These are phyloP conservation scores for Rhizomucor pusillus DNA, from an alignment of 371 early-diverging fungal species.

Conservation along the genomic window DNA sequence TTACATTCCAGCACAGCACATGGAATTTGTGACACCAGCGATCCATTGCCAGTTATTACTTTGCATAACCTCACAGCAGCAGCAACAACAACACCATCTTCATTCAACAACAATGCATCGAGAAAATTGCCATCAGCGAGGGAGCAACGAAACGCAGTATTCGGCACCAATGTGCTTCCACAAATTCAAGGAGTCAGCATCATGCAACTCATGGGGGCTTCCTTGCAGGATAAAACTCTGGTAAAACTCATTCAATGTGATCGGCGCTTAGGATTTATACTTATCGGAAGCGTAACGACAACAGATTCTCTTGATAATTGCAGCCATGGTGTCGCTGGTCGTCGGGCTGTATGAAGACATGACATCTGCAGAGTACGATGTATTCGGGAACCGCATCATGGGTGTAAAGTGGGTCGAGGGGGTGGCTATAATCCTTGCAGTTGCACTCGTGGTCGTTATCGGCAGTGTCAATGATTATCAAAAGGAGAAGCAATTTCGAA, in stretches of 20 bases:
- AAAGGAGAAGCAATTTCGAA: constrained; percentile 84
- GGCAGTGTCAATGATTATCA: constrained; percentile 83
- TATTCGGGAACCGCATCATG: constrained; percentile 28
- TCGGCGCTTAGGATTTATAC: too few species aligned
- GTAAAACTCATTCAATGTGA: too few species aligned
- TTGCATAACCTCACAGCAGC: constrained; percentile 1
- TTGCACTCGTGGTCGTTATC: constrained; percentile 77
- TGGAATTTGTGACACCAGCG: constrained; percentile 28
- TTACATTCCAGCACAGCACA: constrained; percentile 43
- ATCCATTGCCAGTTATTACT: constrained; percentile 5
- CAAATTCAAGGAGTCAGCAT: constrained; percentile 57
- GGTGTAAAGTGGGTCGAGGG: constrained; percentile 78
- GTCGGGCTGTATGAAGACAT: constrained; percentile 88
- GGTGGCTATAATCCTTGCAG: constrained; percentile 75
- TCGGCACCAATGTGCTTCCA: constrained; percentile 71
- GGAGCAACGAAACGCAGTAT: constrained; percentile 41
- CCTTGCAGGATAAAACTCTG: constrained; percentile 81
- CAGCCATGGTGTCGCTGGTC: constrained; percentile 81
- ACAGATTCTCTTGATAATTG: constrained; percentile 72
- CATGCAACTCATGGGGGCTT: constrained; percentile 68
- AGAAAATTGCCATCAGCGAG: constrained; percentile 3
- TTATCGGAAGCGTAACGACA: too few species aligned
- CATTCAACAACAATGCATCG: constrained; percentile 8
- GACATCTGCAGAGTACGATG: constrained; percentile 37
- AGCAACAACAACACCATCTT: not conserved